A percentile compares a stretch with the other conserved stretches of the same genome.
These are phyloP conservation scores for Allomyces javanicus DNA, from an alignment of 192 early-diverging fungal species.

Conservation along the genomic window DNA sequence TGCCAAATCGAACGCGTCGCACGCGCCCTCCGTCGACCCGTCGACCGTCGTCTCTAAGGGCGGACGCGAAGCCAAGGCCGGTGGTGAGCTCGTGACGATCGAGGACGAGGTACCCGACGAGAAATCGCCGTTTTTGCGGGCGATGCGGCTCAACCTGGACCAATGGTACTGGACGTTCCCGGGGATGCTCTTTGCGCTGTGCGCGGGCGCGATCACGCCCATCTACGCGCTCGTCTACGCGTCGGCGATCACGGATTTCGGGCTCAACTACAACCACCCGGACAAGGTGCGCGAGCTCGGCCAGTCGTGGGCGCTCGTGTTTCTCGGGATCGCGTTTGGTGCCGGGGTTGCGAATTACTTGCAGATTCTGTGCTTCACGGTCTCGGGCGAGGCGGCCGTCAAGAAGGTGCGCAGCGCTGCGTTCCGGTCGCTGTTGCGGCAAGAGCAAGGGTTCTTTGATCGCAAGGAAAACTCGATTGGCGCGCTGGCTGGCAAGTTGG, in stretches of 20 bases:
- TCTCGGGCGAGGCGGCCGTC: conserved; percentile 48
- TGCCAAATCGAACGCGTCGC: neutral
- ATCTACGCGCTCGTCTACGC: neutral
- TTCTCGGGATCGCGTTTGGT: conserved; percentile 23
- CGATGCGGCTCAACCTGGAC: neutral
- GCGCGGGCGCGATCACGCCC: neutral
- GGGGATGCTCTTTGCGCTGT: neutral
- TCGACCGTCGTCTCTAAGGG: neutral
- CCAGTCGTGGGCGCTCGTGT: neutral
- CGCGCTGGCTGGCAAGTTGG: conserved; percentile 50
- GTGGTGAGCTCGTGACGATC: neutral
- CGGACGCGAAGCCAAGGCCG: neutral
- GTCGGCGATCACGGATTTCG: neutral
- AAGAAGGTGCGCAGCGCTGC: conserved; percentile 35
- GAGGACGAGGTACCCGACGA: neutral
- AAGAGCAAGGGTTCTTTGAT: conserved; percentile 81
- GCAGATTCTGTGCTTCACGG: conserved; percentile 34
- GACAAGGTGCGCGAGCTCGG: neutral
- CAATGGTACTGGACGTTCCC: neutral
- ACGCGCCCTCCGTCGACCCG: neutral
- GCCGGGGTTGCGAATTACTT: conserved; percentile 29
- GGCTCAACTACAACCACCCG: neutral
- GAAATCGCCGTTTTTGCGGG: neutral
- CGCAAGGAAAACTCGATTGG: conserved; percentile 51
- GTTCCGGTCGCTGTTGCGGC: conserved; percentile 54